Evolutionary conservation across 2,329 filamentous ascomycete species (phyloP), one percentile per base, ranked within the genome.

Genomic region (Beauveria scarabaeidicola): DNA sequence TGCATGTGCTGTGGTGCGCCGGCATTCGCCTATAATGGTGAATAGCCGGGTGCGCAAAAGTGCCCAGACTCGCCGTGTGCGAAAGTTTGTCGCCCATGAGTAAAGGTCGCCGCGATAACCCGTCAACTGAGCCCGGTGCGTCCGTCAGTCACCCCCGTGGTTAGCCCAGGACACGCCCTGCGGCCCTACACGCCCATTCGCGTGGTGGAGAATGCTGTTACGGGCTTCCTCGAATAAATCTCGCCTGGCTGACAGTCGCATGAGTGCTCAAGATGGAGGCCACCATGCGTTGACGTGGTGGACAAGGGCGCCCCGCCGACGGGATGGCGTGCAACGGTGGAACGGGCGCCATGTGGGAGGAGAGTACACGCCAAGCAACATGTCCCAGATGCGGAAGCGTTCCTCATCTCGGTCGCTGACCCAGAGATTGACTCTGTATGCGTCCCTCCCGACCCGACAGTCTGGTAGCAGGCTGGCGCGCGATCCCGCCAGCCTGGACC

Each of bases 401-500:
- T 53, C 47, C 46, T 53, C 27, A 47, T 52, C 36, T 53, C 48
- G 40, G 48, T 47, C 50, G 48, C 40, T 53, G 57, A 59, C 53
- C 50, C 29, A 46, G 57, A 23, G 41, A 32, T 47, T 21, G 19
- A 27, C 40, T 59, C 40, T 19, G 23, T 19, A 36, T 44, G 57
- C 43, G 32, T 59, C 36, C 40, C 29, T 59, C 36, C 40, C 29
- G 50, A 40, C 50, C 57, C 57, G 57, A 53, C 41, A 53, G 40
- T 52, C 48, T 59, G 57, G 57, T n/a, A 38, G 19, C 46, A 56
- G 46, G 36, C 32, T 52, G 44, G 44, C 47, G 38, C 57, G 38
- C 57, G n/a, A 51, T 59, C 51, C 60, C 60, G 60, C 59, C 46
- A 56, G 25, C 52, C 47, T 56, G 60, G 60, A 52, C 56, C 55